Conservation (phyloP, 306 rosid species). For the Malus orientalis region DNA sequence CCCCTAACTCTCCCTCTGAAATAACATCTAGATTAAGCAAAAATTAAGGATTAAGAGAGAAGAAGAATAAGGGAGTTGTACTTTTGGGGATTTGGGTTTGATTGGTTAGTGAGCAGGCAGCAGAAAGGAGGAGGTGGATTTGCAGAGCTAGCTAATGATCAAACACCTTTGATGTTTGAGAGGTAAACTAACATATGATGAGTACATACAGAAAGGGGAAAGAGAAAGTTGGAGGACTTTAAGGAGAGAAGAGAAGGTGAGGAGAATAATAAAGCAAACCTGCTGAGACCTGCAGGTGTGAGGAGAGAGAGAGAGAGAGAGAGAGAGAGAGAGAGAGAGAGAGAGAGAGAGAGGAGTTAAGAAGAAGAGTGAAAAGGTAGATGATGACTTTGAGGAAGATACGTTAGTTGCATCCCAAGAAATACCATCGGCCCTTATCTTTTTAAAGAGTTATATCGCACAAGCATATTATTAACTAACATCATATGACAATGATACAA, state of each 20-base stretch:
- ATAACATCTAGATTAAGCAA: neutral
- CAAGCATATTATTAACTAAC: too few species aligned
- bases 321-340: neutral
- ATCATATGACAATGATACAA: too few species aligned
- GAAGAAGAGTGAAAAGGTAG: constrained; percentile 19
- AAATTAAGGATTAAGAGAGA: neutral
- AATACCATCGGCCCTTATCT: neutral
- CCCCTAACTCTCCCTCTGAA: neutral
- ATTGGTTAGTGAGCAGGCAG: neutral
- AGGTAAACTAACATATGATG: neutral
- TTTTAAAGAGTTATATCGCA: too few species aligned
- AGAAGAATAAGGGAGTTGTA: neutral
- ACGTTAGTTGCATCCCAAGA: constrained; percentile 28
- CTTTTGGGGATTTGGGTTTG: constrained; percentile 10
- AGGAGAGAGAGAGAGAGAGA: neutral
- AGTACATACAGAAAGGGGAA: neutral
- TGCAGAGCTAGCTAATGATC: neutral
- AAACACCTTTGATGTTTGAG: neutral
- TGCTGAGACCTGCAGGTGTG: constrained; percentile 13
- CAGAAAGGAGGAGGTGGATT: neutral
- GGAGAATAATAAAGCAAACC: neutral
- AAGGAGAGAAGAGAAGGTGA: constrained; percentile 7
- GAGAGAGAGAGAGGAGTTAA: neutral
- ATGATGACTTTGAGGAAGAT: constrained; percentile 71
- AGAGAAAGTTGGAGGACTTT: neutral